These are phyloP conservation scores for Sporisorium exsertum DNA, from an alignment of 1,284 basidiomycete species.

Conservation along the genomic window DNA sequence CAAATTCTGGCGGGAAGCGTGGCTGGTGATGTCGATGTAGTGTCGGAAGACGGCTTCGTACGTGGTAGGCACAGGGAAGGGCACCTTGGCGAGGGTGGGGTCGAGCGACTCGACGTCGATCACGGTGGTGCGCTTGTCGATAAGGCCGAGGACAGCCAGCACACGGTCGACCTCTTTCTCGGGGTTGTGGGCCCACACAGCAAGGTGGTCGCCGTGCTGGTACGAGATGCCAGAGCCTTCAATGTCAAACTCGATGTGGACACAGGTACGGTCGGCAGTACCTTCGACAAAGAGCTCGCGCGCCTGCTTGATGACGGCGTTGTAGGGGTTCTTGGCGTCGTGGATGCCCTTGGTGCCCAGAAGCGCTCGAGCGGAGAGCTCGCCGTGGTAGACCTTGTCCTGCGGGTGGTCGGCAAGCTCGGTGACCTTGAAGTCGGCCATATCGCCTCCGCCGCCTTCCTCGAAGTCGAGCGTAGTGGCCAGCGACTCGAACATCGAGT, in stretches of 20 bases:
- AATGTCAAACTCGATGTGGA: slow-evolving; percentile 93
- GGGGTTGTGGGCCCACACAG: slow-evolving; percentile 95
- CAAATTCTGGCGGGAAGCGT: slow-evolving; percentile 92
- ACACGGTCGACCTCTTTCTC: slow-evolving; percentile 91
- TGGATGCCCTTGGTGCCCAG: slow-evolving; percentile 84
- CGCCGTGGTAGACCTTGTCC: slow-evolving; percentile 65
- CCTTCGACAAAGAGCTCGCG: slow-evolving; percentile 85
- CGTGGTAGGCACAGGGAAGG: slow-evolving; percentile 96
- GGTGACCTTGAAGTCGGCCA: slow-evolving; percentile 91
- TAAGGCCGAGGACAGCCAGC: slow-evolving; percentile 85
- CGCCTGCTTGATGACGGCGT: slow-evolving; percentile 81
- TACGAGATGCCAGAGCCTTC: slow-evolving; percentile 97
- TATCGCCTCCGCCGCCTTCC: slow-evolving; percentile 93
- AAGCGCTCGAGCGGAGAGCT: slow-evolving; percentile 79
- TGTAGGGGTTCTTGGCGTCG: slow-evolving; percentile 96
- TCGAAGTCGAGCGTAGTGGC: slow-evolving; percentile 84
- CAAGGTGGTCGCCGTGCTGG: slow-evolving; percentile 97
- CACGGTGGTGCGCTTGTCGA: slow-evolving; percentile 77
- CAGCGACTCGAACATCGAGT: slow-evolving; percentile 92
- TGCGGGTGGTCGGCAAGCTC: slow-evolving; percentile 75
- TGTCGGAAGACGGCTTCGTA: slow-evolving; percentile 93
- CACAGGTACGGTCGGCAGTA: slow-evolving; percentile 84
- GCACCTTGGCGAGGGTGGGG: slow-evolving; percentile 96
- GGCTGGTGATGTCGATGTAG: slow-evolving; percentile 94
- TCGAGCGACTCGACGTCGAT: slow-evolving; percentile 93